A percentile compares a stretch with the other conserved stretches of the same genome.
Evolutionary conservation across 108 stramenopile genomes (phyloP).

Genomic region (Cylindrotheca fusiformis): DNA sequence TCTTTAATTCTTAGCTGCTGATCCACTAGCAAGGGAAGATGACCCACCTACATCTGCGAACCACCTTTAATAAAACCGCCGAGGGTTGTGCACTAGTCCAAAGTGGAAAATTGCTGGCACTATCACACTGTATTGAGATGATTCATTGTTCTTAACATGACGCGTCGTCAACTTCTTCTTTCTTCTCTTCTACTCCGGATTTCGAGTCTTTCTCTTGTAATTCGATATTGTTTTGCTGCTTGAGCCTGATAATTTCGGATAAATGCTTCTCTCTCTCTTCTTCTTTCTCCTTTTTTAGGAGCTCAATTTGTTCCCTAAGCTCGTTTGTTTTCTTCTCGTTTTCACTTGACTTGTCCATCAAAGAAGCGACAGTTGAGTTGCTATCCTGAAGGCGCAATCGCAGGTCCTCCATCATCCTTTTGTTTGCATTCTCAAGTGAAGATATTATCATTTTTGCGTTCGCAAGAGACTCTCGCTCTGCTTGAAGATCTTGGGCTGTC

Average conservation of each 20-base stretch:
- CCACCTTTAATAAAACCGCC: too few species aligned
- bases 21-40: too few species aligned
- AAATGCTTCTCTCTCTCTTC: slow-evolving; percentile 5
- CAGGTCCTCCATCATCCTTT: slow-evolving; percentile 60
- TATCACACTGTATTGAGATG: too few species aligned
- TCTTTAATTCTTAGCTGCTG: too few species aligned
- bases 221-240: slow-evolving; percentile 4
- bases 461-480: slow-evolving; percentile 45
- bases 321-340: slow-evolving; percentile 31
- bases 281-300: slow-evolving; percentile 35
- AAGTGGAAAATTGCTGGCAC: too few species aligned
- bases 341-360: slow-evolving; percentile 47
- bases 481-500: slow-evolving; percentile 33
- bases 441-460: slow-evolving; percentile 77
- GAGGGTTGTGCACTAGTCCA: too few species aligned
- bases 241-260: slow-evolving; percentile 13
- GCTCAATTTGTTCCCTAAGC: slow-evolving; percentile 32
- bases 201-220: neutral
- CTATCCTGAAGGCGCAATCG: slow-evolving; percentile 54
- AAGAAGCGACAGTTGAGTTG: slow-evolving; percentile 51
- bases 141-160: too few species aligned
- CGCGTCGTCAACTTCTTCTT: slow-evolving; percentile 3
- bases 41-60: too few species aligned
- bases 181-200: slow-evolving; percentile 14
- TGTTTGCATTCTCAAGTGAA: slow-evolving; percentile 62